Evolutionary conservation across 1,284 basidiomycete genomes (phyloP).

Genomic region (Exobasidium rhododendri): DNA sequence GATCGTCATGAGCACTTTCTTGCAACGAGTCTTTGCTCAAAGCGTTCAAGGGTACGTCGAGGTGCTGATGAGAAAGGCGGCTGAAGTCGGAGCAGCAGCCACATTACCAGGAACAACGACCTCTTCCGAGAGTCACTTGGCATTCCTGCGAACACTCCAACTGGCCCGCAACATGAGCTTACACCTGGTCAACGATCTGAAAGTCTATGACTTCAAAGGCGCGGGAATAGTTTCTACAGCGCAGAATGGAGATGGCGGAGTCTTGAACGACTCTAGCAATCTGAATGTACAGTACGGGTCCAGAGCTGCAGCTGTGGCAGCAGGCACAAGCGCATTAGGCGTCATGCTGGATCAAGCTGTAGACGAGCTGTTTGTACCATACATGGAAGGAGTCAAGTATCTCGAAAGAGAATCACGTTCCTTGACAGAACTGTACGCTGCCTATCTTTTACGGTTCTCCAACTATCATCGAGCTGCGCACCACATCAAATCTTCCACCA

Average conservation of each 20-base stretch:
- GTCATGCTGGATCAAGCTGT: slow-evolving; percentile 89
- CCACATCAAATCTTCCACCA: slow-evolving; percentile 72
- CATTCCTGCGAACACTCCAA: slow-evolving; percentile 85
- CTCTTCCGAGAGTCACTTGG: slow-evolving; percentile 59
- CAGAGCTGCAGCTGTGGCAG: slow-evolving; percentile 3
- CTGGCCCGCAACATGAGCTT: slow-evolving; percentile 79
- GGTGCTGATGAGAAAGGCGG: slow-evolving; percentile 50
- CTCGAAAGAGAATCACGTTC: slow-evolving; percentile 87
- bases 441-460: slow-evolving; percentile 72
- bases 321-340: slow-evolving; percentile 23
- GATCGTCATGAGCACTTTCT: slow-evolving; percentile 97
- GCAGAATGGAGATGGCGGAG: slow-evolving; percentile 7
- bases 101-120: background rate
- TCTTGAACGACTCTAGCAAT: background rate
- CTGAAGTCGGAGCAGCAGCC: slow-evolving; percentile 29
- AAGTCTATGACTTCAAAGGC: slow-evolving; percentile 74
- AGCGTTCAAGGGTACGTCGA: slow-evolving; percentile 59
- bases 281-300: background rate
- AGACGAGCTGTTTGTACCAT: slow-evolving; percentile 94
- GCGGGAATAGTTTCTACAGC: slow-evolving; percentile 36
- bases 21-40: slow-evolving; percentile 96
- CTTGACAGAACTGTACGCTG: slow-evolving; percentile 76
- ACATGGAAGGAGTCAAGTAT: slow-evolving; percentile 81
- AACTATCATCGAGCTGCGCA: slow-evolving; percentile 69
- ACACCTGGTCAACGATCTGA: slow-evolving; percentile 82